These are phyloP conservation scores for Ganoderma sinense DNA, from an alignment of 1,284 basidiomycete species.

Conservation along the genomic window DNA sequence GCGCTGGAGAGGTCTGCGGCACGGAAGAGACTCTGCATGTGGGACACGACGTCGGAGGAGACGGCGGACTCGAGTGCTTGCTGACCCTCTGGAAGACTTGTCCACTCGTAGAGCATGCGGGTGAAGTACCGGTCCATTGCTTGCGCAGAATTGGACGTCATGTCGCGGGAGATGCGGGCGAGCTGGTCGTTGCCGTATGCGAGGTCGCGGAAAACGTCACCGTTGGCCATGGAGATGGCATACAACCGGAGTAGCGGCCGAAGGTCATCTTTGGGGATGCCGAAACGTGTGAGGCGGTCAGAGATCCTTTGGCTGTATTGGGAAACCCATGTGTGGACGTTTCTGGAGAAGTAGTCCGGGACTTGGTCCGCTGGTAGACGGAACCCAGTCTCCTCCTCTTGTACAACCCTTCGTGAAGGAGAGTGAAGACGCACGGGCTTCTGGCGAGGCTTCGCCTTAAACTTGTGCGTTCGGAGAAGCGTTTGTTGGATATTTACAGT, in stretches of 20 bases:
- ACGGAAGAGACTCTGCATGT: constrained; percentile 47
- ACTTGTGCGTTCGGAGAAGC: constrained; percentile 8
- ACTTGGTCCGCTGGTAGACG: constrained; percentile 20
- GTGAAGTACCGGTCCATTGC: constrained; percentile 44
- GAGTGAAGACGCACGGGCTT: not conserved
- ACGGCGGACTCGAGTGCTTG: constrained; percentile 36
- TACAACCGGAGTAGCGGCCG: constrained; percentile 47
- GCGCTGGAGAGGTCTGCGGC: constrained; percentile 51
- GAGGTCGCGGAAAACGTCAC: constrained; percentile 43
- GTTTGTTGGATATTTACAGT: constrained; percentile 1
- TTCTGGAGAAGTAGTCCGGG: constrained; percentile 22
- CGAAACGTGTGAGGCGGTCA: constrained; percentile 50
- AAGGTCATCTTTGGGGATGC: constrained; percentile 47
- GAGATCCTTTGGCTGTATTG: not conserved
- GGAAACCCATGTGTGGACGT: constrained; percentile 40
- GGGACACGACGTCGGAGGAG: constrained; percentile 40
- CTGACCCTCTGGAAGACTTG: constrained; percentile 42
- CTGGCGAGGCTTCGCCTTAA: not conserved
- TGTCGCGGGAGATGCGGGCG: constrained; percentile 35
- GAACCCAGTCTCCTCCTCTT: not conserved
- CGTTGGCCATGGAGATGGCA: constrained; percentile 40
- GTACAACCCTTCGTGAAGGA: not conserved
- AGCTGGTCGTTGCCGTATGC: constrained; percentile 47
- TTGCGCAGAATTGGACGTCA: constrained; percentile 32
- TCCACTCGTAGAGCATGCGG: constrained; percentile 60